These are phyloP conservation scores for Diplogelasinospora grovesii DNA, from an alignment of 495 filamentous ascomycete species.

Conservation along the genomic window DNA sequence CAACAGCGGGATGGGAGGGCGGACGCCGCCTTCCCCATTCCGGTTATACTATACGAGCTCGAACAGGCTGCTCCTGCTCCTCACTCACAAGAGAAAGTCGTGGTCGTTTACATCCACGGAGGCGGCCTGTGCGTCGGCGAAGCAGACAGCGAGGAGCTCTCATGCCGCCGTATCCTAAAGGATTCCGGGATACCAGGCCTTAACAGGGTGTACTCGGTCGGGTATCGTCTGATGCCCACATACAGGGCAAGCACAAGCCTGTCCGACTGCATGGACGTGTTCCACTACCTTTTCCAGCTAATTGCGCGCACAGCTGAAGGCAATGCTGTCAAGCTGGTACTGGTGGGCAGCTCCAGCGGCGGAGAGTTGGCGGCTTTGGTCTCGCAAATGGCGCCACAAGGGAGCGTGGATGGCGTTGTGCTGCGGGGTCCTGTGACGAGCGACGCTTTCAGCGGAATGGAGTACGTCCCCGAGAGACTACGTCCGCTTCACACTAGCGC, in stretches of 20 bases:
- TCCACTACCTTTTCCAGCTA: conserved; percentile 4
- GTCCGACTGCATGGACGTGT: conserved; percentile 18
- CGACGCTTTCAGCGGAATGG: conserved; percentile 16
- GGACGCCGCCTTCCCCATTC: conserved; percentile 1
- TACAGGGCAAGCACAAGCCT: conserved; percentile 18
- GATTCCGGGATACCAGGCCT: not conserved
- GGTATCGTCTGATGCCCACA: conserved; percentile 23
- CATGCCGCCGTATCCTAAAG: conserved; percentile 22
- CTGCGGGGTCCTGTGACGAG: conserved; percentile 26
- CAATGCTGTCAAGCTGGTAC: conserved; percentile 6
- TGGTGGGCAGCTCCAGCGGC: conserved; percentile 26
- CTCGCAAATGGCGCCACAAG: conserved; percentile 5
- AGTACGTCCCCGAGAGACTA: conserved; percentile 15
- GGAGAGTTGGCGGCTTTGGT: conserved; percentile 26
- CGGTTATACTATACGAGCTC: not conserved
- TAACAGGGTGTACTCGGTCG: conserved; percentile 18
- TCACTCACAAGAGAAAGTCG: not conserved
- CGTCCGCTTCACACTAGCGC: conserved; percentile 16
- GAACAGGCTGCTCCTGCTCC: no score
- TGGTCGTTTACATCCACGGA: conserved; percentile 28
- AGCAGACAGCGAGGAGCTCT: conserved; percentile 27
- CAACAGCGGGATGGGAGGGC: no score
- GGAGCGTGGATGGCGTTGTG: conserved; percentile 17
- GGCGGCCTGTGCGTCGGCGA: conserved; percentile 26
- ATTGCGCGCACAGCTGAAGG: not conserved